A percentile compares a stretch with the other conserved stretches of the same genome.
Evolutionary conservation across 2,329 filamentous ascomycete species (phyloP).

Genomic region (Colletotrichum sp.): DNA sequence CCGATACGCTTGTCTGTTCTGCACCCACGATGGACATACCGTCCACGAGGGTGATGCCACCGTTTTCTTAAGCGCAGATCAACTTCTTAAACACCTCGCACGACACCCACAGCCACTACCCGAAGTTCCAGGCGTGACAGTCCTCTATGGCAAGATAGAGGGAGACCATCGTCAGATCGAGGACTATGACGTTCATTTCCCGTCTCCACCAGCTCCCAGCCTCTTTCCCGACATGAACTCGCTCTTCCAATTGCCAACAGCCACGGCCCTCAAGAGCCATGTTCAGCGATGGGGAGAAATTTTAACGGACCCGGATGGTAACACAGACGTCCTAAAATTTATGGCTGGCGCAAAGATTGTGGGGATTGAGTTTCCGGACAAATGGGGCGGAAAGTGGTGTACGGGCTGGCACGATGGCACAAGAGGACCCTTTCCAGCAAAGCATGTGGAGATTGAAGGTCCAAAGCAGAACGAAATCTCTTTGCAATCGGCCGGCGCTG

Average conservation of each 20-base stretch:
- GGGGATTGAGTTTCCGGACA: conserved; percentile 36
- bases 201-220: conserved; percentile 28
- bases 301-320: conserved; percentile 35
- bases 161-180: conserved; percentile 25
- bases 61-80: conserved; percentile 40
- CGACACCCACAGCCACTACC: conserved; percentile 46
- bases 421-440: conserved; percentile 31
- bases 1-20: conserved; percentile 47
- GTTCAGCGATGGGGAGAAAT: conserved; percentile 37
- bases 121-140: conserved; percentile 37
- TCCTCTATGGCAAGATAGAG: conserved; percentile 35
- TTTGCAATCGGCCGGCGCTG: neutral
- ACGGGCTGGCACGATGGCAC: conserved; percentile 37
- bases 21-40: conserved; percentile 35
- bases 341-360: conserved; percentile 35
- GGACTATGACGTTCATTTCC: conserved; percentile 43
- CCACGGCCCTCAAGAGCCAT: conserved; percentile 38
- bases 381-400: conserved; percentile 39
- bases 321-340: conserved; percentile 43
- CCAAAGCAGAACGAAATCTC: conserved; percentile 25
- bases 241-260: conserved; percentile 32
- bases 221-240: conserved; percentile 29
- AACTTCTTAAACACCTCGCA: conserved; percentile 42
- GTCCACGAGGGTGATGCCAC: conserved; percentile 45
- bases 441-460: conserved; percentile 29